These are phyloP conservation scores for Leccinellum albellum DNA, from an alignment of 768 basidiomycete species.

Conservation along the genomic window DNA sequence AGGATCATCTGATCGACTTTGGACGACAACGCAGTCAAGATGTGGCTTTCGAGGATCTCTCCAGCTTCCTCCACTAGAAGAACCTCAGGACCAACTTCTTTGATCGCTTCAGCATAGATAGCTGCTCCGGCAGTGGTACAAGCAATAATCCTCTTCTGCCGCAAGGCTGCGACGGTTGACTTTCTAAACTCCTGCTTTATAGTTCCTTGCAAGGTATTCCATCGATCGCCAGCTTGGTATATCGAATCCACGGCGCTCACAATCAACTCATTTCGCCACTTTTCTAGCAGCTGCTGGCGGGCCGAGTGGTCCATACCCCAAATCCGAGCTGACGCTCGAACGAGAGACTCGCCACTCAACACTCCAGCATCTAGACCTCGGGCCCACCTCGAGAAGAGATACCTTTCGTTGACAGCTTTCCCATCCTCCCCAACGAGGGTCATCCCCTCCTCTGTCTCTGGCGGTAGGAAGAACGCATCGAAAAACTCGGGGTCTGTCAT, in stretches of 20 bases:
- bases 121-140: conserved; percentile 72
- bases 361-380: conserved; percentile 42
- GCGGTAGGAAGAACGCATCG: conserved; percentile 43
- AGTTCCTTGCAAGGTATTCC: conserved; percentile 34
- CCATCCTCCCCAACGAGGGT: conserved; percentile 40
- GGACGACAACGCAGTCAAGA: conserved; percentile 52
- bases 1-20: conserved; percentile 52
- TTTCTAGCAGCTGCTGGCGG: conserved; percentile 26
- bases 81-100: conserved; percentile 42
- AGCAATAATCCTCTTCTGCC: conserved; percentile 53
- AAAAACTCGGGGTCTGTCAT: conserved; percentile 42
- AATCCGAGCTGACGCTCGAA: conserved; percentile 28
- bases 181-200: conserved; percentile 34
- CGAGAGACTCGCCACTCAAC: conserved; percentile 29
- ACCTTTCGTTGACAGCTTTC: conserved; percentile 30
- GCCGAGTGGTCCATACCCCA: conserved; percentile 36
- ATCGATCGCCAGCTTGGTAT: conserved; percentile 26
- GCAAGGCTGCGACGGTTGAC: conserved; percentile 33
- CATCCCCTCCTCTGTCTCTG: conserved; percentile 40
- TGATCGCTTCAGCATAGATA: conserved; percentile 47
- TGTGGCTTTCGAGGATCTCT: conserved; percentile 66
- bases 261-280: conserved; percentile 36
- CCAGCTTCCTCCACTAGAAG: conserved; percentile 71
- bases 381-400: conserved; percentile 49
- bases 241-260: conserved; percentile 32